These are phyloP conservation scores for Candida nanaspora DNA, from an alignment of 805 yeast genomes.

Conservation along the genomic window DNA sequence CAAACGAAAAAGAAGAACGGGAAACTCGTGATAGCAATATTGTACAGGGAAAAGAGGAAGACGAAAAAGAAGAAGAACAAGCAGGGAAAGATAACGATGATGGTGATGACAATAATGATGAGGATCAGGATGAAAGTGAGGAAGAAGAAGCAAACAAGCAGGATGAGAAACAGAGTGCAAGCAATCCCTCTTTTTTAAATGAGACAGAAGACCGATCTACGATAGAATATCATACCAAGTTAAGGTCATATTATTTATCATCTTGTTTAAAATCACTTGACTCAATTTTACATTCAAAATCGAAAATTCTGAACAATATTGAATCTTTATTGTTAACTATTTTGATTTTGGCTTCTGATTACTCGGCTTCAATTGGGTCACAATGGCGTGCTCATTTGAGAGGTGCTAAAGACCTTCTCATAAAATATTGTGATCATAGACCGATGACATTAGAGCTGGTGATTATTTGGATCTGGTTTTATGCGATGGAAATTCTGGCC, in stretches of 20 bases:
- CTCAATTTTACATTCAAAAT: conserved; percentile 35
- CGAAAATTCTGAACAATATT: conserved; percentile 42
- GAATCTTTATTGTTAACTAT: conserved; percentile 68
- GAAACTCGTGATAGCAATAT: no score
- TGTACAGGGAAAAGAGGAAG: no score
- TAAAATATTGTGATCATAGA: conserved; percentile 35
- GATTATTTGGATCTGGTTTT: conserved; percentile 47
- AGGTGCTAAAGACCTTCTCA: conserved; percentile 59
- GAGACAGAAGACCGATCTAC: conserved; percentile 10
- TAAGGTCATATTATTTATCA: conserved; percentile 52
- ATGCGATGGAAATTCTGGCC: conserved; percentile 55
- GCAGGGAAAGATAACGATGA: background rate
- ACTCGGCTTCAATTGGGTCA: conserved; percentile 49
- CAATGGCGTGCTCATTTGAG: conserved; percentile 64
- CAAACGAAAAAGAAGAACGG: no score
- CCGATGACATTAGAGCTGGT: conserved; percentile 27
- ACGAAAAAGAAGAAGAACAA: background rate
- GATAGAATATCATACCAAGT: conserved; percentile 44
- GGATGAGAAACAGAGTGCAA: background rate
- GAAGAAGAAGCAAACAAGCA: background rate
- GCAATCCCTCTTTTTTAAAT: background rate
- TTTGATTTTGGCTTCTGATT: conserved; percentile 56
- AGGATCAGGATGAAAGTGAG: background rate
- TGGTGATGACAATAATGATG: conserved; percentile 3
- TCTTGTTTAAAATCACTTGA: conserved; percentile 59